A percentile compares a stretch with the other conserved stretches of the same genome.
Evolutionary conservation across 2,329 filamentous ascomycete species (phyloP).

Genomic region (Botrytis fragariae): DNA sequence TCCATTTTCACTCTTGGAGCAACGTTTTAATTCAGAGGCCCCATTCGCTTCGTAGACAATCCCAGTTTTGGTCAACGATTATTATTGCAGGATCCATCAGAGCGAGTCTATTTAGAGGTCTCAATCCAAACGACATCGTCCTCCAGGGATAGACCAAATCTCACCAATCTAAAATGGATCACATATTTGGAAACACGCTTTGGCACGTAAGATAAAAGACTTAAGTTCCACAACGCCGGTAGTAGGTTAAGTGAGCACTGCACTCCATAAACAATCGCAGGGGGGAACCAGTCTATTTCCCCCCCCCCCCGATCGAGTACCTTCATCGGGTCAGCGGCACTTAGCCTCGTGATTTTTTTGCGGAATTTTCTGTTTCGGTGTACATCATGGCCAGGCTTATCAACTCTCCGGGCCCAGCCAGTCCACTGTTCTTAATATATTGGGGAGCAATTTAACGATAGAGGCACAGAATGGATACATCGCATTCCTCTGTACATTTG

Average conservation of each 20-base stretch:
- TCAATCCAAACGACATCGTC: slow-evolving; percentile 2
- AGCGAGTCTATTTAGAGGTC: slow-evolving; percentile 11
- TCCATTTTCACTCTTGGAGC: background rate
- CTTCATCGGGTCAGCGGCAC: slow-evolving; percentile 17
- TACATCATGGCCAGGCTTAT: background rate
- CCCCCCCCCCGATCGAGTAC: background rate
- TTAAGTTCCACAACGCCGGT: slow-evolving; percentile 12
- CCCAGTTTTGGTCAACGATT: slow-evolving; percentile 3
- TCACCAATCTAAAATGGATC: background rate
- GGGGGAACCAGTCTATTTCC: background rate
- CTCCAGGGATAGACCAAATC: background rate
- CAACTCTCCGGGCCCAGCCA: background rate
- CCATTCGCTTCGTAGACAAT: slow-evolving; percentile 3
- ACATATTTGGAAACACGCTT: background rate
- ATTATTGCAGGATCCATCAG: background rate
- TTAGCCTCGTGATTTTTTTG: background rate
- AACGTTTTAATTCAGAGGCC: slow-evolving; percentile 7
- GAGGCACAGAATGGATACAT: background rate
- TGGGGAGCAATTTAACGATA: background rate
- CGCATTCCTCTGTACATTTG: background rate
- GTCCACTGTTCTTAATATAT: background rate
- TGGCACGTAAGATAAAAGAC: slow-evolving; percentile 6
- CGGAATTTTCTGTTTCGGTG: background rate
- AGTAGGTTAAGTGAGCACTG: slow-evolving; percentile 14
- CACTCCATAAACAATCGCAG: slow-evolving; percentile 7